phyloP scores from a whole-genome alignment of 164 flowering plant species.

The Nymphaea thermarum region DNA sequence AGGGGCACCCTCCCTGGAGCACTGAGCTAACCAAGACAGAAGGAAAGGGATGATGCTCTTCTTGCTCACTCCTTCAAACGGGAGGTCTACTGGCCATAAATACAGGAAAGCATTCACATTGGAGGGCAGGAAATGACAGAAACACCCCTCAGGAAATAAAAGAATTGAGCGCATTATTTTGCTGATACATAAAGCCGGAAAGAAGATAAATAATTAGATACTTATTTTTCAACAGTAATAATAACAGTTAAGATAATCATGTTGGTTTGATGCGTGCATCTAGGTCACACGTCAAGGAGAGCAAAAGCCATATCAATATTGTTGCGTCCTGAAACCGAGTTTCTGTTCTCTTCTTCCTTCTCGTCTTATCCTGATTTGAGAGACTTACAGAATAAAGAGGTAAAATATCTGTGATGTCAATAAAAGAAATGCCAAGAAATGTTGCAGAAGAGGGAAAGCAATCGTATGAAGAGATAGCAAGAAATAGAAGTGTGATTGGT shows the following conservation, averaged over 20 bases:
- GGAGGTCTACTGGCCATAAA: neutral
- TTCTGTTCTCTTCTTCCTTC: too few species aligned
- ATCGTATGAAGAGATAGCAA: conserved; percentile 1
- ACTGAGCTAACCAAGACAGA: neutral
- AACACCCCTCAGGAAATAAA: neutral
- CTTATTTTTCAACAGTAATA: too few species aligned
- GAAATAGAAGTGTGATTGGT: conserved; percentile 22
- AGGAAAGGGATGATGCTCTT: neutral
- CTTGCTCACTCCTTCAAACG: neutral
- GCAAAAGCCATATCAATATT: too few species aligned
- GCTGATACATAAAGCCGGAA: too few species aligned
- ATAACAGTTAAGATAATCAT: too few species aligned
- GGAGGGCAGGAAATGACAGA: neutral
- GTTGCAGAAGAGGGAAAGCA: neutral
- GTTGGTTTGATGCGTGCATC: too few species aligned
- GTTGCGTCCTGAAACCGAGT: too few species aligned
- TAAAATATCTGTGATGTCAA: neutral
- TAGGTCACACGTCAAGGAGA: too few species aligned
- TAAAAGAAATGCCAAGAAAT: neutral
- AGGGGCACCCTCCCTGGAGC: neutral
- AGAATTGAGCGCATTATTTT: too few species aligned
- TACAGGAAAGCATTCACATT: neutral
- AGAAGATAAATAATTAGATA: too few species aligned
- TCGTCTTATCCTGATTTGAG: too few species aligned
- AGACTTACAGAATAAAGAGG: neutral